Base-by-base conservation (phyloP, 1,284 basidiomycete genomes). In the Phellinidium pouzarii region DNA sequence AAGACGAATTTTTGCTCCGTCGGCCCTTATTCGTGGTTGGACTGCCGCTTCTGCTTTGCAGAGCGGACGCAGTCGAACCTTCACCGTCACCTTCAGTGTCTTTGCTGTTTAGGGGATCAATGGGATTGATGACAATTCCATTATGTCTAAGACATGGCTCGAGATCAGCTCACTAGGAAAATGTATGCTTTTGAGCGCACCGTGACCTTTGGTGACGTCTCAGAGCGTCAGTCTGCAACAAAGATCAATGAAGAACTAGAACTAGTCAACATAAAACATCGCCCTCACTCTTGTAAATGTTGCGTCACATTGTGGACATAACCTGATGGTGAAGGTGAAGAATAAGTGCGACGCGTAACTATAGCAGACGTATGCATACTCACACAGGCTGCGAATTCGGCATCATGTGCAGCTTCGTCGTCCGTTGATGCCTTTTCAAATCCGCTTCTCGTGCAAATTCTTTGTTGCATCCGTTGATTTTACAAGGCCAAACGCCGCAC, bases 391-490 rank as follows among this genome's bases (percentile, higher is more conserved):
- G 25, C n/a, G 42, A 45, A 36, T 22, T 77, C 27, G 84, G 82
- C 64, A 79, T 72, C 3, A 80, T 80, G 66, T 87, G 84, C 27
- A 76, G 65, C 64, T 84, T 87, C 20, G 85, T 85, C 22, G 84
- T 87, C 62, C 82, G 71, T 64, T 87, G 85, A 65, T 87, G 84
- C 59, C 84, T 65, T 70, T 87, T 87, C 57, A 87, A 68, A 71
- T 87, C 84, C 9, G 85, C 85, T 65, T 87, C 84, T 51, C 84
- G 75, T 44, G 82, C 84, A 63, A 87, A 87, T 62, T 82, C 78
- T 66, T 86, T 87, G 66, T 78, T 80, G 68, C 84, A 87, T 9
- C 83, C 84, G 61, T 81, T 77, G 61, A 87, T 85, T 64, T 79
- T 80, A 70, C 84, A 87, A 5, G 84, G 81, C 85, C 85, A 87